Evolutionary conservation across 306 rosid species (phyloP).

Genomic region (Morella rubra): DNA sequence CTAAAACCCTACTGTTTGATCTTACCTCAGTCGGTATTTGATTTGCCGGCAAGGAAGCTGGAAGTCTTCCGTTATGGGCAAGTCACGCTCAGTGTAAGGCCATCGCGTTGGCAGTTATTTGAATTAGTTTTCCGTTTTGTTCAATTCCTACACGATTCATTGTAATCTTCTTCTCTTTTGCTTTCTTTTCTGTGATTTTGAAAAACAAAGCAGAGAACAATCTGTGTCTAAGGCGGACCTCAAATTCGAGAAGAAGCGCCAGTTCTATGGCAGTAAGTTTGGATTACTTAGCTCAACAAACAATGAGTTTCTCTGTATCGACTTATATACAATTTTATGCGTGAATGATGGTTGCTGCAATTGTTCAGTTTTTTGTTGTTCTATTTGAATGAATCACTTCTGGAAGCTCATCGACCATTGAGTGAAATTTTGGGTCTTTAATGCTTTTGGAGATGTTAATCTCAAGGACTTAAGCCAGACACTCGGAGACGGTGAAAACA

Average conservation of each 20-base stretch:
- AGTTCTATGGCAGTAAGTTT: slow-evolving; percentile 49
- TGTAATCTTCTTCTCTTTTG: neutral
- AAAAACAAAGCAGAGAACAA: slow-evolving; percentile 27
- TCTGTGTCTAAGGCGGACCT: slow-evolving; percentile 26
- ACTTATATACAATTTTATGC: neutral
- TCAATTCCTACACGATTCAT: neutral
- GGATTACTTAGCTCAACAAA: neutral
- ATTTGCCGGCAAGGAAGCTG: neutral
- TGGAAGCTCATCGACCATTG: neutral
- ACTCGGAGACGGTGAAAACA: neutral
- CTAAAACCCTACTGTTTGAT: too few species aligned
- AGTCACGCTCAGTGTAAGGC: slow-evolving; percentile 25
- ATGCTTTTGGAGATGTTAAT: neutral
- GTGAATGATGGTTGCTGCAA: neutral
- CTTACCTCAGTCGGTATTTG: too few species aligned
- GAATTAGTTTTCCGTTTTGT: neutral
- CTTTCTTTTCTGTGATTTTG: neutral
- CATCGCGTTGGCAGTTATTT: neutral
- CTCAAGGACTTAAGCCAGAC: neutral
- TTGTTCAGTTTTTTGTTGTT: neutral
- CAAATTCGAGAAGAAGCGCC: slow-evolving; percentile 41
- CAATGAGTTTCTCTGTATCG: neutral
- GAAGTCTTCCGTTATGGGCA: slow-evolving; percentile 38
- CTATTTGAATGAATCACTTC: neutral
- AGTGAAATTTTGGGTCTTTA: neutral